Conservation (phyloP, 2,329 filamentous ascomycete genomes). For the Eutypella sp. region DNA sequence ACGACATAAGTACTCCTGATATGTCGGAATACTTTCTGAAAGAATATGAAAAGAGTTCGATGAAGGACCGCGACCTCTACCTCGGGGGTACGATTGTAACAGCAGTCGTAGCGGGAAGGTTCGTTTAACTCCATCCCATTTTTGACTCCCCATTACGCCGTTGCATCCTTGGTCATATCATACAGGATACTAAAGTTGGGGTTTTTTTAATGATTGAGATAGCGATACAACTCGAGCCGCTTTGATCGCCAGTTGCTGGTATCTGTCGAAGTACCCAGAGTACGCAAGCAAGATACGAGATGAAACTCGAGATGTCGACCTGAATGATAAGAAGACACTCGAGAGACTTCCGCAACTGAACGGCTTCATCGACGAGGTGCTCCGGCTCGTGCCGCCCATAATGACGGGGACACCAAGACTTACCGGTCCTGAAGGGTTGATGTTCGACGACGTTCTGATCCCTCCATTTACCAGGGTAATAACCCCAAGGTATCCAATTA, state of each 20-base stretch:
- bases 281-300: constrained; percentile 10
- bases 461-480: constrained; percentile 10
- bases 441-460: constrained; percentile 10
- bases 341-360: constrained; percentile 11
- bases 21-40: constrained; percentile 14
- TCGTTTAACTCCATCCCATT: constrained; percentile 2
- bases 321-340: constrained; percentile 6
- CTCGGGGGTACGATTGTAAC: constrained; percentile 13
- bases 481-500: constrained; percentile 14
- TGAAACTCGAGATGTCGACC: constrained; percentile 7
- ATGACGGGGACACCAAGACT: constrained; percentile 12
- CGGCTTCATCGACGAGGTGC: constrained; percentile 11
- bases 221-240: constrained; percentile 15
- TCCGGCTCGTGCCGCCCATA: constrained; percentile 11
- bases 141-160: not conserved
- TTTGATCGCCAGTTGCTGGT: constrained; percentile 7
- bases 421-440: constrained; percentile 10
- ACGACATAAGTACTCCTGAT: constrained; percentile 8
- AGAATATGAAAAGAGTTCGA: constrained; percentile 9
- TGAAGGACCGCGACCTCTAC: constrained; percentile 8
- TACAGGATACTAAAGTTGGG: not conserved
- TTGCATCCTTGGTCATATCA: not conserved
- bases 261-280: constrained; percentile 10
- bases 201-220: not conserved
- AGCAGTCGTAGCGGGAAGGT: constrained; percentile 18